Percentiles rank a stretch among this genome's conserved stretches.
phyloP scores from a whole-genome alignment of 2,329 filamentous ascomycete species.

The Ophiostoma montium region DNA sequence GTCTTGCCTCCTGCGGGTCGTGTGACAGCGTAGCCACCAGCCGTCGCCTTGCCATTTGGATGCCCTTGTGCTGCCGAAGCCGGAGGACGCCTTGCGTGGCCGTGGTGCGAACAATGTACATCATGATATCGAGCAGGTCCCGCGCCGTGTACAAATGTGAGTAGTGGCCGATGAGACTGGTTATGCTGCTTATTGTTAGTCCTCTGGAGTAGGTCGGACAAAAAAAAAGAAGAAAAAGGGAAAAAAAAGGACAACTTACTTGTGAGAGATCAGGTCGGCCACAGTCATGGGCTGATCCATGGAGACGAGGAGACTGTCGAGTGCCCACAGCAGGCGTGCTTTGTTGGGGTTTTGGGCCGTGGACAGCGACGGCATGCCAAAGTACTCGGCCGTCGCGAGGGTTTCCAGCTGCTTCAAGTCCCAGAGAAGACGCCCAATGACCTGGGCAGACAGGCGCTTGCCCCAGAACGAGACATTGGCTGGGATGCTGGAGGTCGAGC shows the following conservation, averaged over 20 bases:
- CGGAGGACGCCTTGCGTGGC: constrained; percentile 10
- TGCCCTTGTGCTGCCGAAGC: constrained; percentile 9
- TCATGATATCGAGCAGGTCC: constrained; percentile 18
- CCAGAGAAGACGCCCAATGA: constrained; percentile 20
- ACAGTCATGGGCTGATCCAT: constrained; percentile 15
- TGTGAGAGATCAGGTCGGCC: constrained; percentile 19
- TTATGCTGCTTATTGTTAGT: constrained; percentile 10
- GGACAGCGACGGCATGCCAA: constrained; percentile 17
- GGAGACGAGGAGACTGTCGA: constrained; percentile 13
- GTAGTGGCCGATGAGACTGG: constrained; percentile 18
- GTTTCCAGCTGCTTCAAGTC: constrained; percentile 19
- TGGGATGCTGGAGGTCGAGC: too few relatives aligned
- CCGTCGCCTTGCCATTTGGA: constrained; percentile 15
- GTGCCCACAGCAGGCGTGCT: constrained; percentile 11
- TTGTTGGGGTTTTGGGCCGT: constrained; percentile 16
- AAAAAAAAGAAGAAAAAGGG: background rate
- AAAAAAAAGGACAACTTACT: constrained; percentile 12
- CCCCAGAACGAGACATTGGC: constrained; percentile 18
- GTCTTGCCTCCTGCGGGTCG: constrained; percentile 13
- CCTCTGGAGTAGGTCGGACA: background rate
- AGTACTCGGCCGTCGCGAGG: constrained; percentile 15
- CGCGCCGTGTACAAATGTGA: constrained; percentile 17
- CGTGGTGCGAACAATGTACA: constrained; percentile 19
- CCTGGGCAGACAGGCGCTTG: constrained; percentile 17
- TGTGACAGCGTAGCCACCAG: constrained; percentile 14